These are phyloP conservation scores for Cocos nucifera DNA, from an alignment of 176 grass and related monocot genomes.

Conservation along the genomic window DNA sequence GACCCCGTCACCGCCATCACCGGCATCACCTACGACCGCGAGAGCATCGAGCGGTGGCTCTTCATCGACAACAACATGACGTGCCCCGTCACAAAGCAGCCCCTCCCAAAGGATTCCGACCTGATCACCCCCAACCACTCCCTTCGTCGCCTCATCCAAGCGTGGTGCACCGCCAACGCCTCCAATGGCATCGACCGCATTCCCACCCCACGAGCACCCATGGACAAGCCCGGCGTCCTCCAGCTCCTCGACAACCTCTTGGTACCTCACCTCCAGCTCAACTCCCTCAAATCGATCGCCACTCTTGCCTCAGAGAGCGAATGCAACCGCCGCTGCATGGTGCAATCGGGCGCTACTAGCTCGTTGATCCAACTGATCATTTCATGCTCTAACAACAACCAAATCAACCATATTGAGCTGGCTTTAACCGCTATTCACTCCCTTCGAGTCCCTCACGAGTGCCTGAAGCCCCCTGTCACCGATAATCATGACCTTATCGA, in stretches of 20 bases:
- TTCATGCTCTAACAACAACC: slow-evolving; percentile 3
- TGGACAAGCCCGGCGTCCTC: too few species aligned
- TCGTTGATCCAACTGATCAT: slow-evolving; percentile 14
- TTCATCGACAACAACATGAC: slow-evolving; percentile 26
- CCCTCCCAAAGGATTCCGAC: slow-evolving; percentile 16
- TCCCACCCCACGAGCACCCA: too few species aligned
- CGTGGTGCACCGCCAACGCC: neutral
- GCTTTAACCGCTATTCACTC: slow-evolving; percentile 19
- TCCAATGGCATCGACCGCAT: neutral
- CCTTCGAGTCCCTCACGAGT: slow-evolving; percentile 23
- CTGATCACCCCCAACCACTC: slow-evolving; percentile 67
- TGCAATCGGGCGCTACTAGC: slow-evolving; percentile 13
- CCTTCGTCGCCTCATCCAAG: slow-evolving; percentile 44
- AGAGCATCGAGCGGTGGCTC: slow-evolving; percentile 54
- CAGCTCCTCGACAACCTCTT: too few species aligned
- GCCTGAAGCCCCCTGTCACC: neutral
- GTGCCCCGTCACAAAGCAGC: slow-evolving; percentile 49
- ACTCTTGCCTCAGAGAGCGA: neutral
- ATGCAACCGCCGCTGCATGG: slow-evolving; percentile 17
- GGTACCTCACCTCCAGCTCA: neutral
- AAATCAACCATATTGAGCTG: neutral
- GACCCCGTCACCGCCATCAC: slow-evolving; percentile 49
- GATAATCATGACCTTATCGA: slow-evolving; percentile 23
- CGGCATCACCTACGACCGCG: slow-evolving; percentile 67
- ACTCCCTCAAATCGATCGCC: slow-evolving; percentile 14